Conservation (phyloP, 805 yeast genomes). For the Candida glaebosa region DNA sequence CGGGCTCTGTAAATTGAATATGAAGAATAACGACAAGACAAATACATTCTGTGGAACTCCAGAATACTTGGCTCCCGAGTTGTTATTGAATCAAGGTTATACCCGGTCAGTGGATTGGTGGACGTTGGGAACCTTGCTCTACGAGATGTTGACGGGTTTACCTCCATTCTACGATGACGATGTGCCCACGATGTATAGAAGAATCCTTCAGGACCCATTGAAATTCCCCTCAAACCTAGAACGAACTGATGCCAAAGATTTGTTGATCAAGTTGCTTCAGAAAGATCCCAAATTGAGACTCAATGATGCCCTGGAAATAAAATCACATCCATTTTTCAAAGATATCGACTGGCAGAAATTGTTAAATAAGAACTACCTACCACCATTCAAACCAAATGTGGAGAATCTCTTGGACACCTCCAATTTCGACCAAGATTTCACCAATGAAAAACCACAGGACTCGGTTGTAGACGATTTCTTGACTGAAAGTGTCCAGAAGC, state of each 20-base stretch:
- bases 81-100: constrained; percentile 87
- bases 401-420: constrained; percentile 83
- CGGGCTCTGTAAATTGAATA: constrained; percentile 92
- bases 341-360: constrained; percentile 89
- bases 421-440: constrained; percentile 89
- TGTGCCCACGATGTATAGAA: constrained; percentile 88
- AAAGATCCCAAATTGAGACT: constrained; percentile 83
- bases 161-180: constrained; percentile 98
- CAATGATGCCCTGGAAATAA: constrained; percentile 81
- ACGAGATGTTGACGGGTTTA: constrained; percentile 94
- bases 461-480: constrained; percentile 90
- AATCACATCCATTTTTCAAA: constrained; percentile 78
- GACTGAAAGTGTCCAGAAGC: constrained; percentile 93
- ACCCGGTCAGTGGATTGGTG: constrained; percentile 98
- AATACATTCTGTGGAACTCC: constrained; percentile 98
- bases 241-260: constrained; percentile 79
- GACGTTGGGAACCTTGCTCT: constrained; percentile 91
- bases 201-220: constrained; percentile 84
- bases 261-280: constrained; percentile 68
- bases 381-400: constrained; percentile 94
- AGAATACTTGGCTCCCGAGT: constrained; percentile 94
- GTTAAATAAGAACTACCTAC: constrained; percentile 81
- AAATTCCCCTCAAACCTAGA: constrained; percentile 81
- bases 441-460: constrained; percentile 90
- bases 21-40: constrained; percentile 84